Base-by-base conservation (phyloP, 2,329 filamentous ascomycete genomes). In the Cytospora piceae region DNA sequence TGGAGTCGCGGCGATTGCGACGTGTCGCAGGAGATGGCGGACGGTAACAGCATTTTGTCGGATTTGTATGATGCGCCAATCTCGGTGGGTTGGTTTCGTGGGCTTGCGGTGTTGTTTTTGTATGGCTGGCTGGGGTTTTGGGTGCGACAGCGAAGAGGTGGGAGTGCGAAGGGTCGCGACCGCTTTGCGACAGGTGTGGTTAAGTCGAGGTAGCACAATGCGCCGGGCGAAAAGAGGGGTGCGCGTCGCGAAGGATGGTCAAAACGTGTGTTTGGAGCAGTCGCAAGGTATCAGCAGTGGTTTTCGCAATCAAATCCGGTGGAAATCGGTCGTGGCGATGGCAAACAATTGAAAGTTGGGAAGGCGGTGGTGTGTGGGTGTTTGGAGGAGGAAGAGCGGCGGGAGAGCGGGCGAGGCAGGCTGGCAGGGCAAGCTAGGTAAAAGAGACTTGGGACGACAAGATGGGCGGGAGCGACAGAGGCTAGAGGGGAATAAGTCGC, bases 1-100 rank as follows among this genome's bases (percentile, higher is more conserved):
- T 82, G 80, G 7, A 82, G 80, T 69, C 80, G 81, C 64, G 78
- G 81, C 63, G 78, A 73, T 66, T 81, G 82, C 78, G 82, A 81
- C 73, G 81, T 74, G 74, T 87, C 85, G 82, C 85, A 87, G 34
- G 82, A 78, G 54, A 88, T 75, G 42, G 85, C 83, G 34, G 85
- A 87, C 24, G 85, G 85, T 68, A 87, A 81, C 66, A 88, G 76
- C 86, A 88, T 88, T 32, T 49, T 49, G 46, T 24, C 11, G 46
- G 46, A 42, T 32, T 5, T 67, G 22, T 58, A 51, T 49, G 53
- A 46, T 65, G 66, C 58, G 63, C 34, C 52, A 52, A 22, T 9
- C 2, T 51, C 32, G 2, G 24, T 56, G 22, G 31, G 39, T 24
- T 49, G 52, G 49, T 24, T 22, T 27, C 20, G 49, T 46, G 12